phyloP scores from a whole-genome alignment of 192 early-diverging fungal genomes.

The Linnemannia schmuckeri region DNA sequence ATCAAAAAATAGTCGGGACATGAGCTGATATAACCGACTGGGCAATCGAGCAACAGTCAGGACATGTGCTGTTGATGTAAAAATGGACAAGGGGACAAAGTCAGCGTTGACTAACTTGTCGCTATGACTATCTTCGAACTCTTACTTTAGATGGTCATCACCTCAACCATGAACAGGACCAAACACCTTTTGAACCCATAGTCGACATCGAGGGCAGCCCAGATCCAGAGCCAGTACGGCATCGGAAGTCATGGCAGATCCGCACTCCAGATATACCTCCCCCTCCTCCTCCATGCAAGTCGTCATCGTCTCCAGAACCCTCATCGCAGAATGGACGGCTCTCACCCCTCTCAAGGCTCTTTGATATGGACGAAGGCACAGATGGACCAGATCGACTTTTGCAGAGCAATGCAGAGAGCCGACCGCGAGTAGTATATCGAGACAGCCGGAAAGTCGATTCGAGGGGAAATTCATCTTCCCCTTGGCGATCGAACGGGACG shows the following conservation, averaged over 20 bases:
- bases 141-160: neutral
- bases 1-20: neutral
- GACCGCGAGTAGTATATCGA: slow-evolving; percentile 16
- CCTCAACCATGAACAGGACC: slow-evolving; percentile 27
- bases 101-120: neutral
- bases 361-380: slow-evolving; percentile 50
- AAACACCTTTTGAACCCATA: slow-evolving; percentile 21
- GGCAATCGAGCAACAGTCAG: neutral
- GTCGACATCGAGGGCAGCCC: slow-evolving; percentile 4
- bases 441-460: neutral
- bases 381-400: slow-evolving; percentile 41
- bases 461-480: neutral
- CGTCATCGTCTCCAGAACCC: slow-evolving; percentile 21
- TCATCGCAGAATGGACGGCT: slow-evolving; percentile 16
- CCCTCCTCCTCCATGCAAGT: slow-evolving; percentile 25
- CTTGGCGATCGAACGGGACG: slow-evolving; percentile 19
- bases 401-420: slow-evolving; percentile 32
- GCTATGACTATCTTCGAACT: neutral
- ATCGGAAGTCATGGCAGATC: neutral
- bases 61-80: neutral
- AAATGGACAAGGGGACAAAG: neutral
- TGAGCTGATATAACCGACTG: neutral
- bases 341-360: slow-evolving; percentile 42
- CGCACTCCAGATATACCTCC: neutral
- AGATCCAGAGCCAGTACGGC: slow-evolving; percentile 3